These are phyloP conservation scores for Auricularia heimuer DNA, from an alignment of 768 basidiomycete genomes.

Conservation along the genomic window DNA sequence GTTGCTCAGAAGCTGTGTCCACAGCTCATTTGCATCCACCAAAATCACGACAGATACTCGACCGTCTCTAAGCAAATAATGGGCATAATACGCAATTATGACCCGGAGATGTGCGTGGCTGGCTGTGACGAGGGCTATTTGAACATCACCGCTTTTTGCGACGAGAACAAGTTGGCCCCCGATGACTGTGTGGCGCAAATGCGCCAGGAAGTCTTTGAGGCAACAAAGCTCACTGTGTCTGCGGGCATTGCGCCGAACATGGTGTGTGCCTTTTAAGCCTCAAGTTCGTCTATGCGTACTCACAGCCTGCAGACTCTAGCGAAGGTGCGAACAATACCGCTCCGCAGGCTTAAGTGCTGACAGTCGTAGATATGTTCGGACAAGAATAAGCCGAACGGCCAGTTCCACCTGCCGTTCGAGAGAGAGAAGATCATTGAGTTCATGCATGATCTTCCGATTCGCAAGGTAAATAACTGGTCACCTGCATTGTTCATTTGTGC, in stretches of 20 bases:
- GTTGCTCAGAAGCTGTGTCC: conserved; percentile 85
- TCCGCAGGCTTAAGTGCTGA: conserved; percentile 5
- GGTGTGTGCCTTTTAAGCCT: conserved; percentile 33
- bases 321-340: conserved; percentile 47
- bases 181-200: conserved; percentile 74
- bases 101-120: conserved; percentile 62
- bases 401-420: conserved; percentile 67
- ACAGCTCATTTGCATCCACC: conserved; percentile 60
- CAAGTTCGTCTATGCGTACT: conserved; percentile 5
- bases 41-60: conserved; percentile 46
- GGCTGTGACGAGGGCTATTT: conserved; percentile 89
- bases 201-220: conserved; percentile 57
- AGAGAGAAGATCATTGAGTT: conserved; percentile 55
- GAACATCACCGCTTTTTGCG: conserved; percentile 81
- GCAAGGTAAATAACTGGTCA: conserved; percentile 33
- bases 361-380: conserved; percentile 76
- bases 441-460: conserved; percentile 73
- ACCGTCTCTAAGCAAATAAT: conserved; percentile 45
- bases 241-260: conserved; percentile 95
- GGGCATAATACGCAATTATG: conserved; percentile 37
- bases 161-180: conserved; percentile 49
- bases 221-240: conserved; percentile 83
- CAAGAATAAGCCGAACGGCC: conserved; percentile 95
- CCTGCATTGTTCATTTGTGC: background rate
- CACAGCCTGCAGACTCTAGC: conserved; percentile 63